Percentiles rank a stretch among this genome's conserved stretches.
phyloP scores from a whole-genome alignment of 805 yeast genomes.

The Maudiozyma pseudohumilis region DNA sequence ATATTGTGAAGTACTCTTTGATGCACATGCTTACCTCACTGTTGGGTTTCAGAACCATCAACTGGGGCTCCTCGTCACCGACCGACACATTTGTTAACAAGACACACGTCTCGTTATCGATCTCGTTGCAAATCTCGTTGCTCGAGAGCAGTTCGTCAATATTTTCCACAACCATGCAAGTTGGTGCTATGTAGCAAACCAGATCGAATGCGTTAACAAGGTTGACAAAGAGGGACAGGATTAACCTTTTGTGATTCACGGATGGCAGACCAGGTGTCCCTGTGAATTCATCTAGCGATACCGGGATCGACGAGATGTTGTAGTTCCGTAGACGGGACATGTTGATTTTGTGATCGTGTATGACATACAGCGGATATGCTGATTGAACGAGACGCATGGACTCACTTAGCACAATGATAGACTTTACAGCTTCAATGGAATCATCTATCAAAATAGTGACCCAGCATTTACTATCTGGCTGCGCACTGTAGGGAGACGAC shows the following conservation, averaged over 20 bases:
- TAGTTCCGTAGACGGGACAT: conserved; percentile 7
- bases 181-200: conserved; percentile 27
- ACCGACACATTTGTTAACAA: conserved; percentile 18
- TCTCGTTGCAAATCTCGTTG: conserved; percentile 20
- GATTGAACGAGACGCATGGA: conserved; percentile 18
- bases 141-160: conserved; percentile 24
- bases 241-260: conserved; percentile 8
- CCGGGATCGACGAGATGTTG: conserved; percentile 6
- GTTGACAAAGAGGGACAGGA: conserved; percentile 17
- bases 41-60: conserved; percentile 23
- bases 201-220: conserved; percentile 17
- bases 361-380: conserved; percentile 17
- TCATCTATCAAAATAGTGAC: conserved; percentile 21
- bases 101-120: conserved; percentile 30
- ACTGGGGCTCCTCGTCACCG: conserved; percentile 10
- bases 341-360: conserved; percentile 14
- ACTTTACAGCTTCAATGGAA: conserved; percentile 14
- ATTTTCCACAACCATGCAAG: conserved; percentile 21
- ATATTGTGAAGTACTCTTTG: conserved; percentile 26
- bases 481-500: not conserved
- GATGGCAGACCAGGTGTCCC: not conserved
- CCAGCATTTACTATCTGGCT: conserved; percentile 16
- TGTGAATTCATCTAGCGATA: conserved; percentile 3
- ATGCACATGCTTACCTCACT: conserved; percentile 26
- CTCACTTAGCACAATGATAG: conserved; percentile 18